phyloP scores from a whole-genome alignment of 2,329 filamentous ascomycete species.

The Sclerotinia subarctica region DNA sequence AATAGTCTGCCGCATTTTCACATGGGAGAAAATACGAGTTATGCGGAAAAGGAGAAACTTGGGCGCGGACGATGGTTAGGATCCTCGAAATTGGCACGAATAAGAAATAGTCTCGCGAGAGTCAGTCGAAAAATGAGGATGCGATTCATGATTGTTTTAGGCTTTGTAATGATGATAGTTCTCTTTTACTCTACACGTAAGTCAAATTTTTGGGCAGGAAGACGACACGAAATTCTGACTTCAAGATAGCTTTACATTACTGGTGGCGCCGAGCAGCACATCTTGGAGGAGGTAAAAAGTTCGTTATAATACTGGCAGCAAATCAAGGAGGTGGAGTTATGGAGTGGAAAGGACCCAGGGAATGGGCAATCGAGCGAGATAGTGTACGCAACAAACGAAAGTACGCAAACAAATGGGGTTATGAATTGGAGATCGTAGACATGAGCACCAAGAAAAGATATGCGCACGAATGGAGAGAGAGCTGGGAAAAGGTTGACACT shows the following conservation, averaged over 20 bases:
- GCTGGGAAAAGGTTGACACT: conserved; percentile 98
- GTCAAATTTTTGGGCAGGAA: conserved; percentile 41
- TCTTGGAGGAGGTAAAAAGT: conserved; percentile 83
- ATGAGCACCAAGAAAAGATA: conserved; percentile 99
- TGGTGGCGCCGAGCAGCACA: conserved; percentile 68
- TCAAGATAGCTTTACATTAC: conserved; percentile 41
- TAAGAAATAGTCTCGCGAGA: conserved; percentile 47
- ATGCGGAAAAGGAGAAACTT: conserved; percentile 76
- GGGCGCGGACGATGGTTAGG: conserved; percentile 56
- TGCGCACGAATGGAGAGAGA: conserved; percentile 97
- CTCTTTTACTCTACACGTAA: conserved; percentile 72
- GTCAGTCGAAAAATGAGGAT: conserved; percentile 65
- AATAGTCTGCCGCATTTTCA: conserved; percentile 74
- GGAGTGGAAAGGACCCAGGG: conserved; percentile 96
- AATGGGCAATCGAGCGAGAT: conserved; percentile 97
- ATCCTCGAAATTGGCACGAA: conserved; percentile 47
- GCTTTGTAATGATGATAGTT: conserved; percentile 59
- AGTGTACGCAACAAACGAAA: conserved; percentile 92
- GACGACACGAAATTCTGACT: conserved; percentile 21
- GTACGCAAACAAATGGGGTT: conserved; percentile 85
- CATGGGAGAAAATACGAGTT: conserved; percentile 45
- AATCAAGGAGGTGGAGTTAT: conserved; percentile 97
- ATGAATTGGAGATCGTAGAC: conserved; percentile 92
- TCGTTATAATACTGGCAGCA: conserved; percentile 87
- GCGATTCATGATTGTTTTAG: conserved; percentile 55